Evolutionary conservation across 306 rosid species (phyloP).

Genomic region (Arachis hypogaea): DNA sequence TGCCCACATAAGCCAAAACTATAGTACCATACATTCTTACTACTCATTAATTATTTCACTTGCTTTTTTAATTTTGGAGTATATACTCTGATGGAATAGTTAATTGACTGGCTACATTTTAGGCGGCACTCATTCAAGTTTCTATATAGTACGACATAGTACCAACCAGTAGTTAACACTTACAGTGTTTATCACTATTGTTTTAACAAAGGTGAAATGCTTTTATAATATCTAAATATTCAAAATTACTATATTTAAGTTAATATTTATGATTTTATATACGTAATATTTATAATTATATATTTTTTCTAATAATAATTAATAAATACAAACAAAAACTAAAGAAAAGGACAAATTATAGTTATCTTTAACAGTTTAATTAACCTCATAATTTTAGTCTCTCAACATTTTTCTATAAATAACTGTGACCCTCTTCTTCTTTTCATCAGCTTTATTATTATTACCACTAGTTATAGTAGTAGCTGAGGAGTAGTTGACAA

Average conservation of each 20-base stretch:
- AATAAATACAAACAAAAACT: too few relatives aligned
- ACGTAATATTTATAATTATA: too few relatives aligned
- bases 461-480: too few relatives aligned
- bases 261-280: too few relatives aligned
- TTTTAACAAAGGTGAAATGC: background rate
- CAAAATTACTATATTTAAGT: too few relatives aligned
- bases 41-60: background rate
- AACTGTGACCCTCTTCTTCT: background rate
- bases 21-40: background rate
- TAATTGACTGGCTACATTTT: constrained; percentile 25
- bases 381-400: too few relatives aligned
- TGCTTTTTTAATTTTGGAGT: background rate
- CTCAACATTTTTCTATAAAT: background rate
- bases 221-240: background rate
- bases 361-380: too few relatives aligned
- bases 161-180: background rate
- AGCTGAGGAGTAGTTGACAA: background rate
- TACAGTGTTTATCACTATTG: too few relatives aligned
- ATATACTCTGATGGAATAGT: background rate
- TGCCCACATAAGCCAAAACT: constrained; percentile 10
- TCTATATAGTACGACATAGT: background rate
- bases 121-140: constrained; percentile 25
- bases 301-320: too few relatives aligned
- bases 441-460: too few relatives aligned
- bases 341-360: too few relatives aligned